A percentile compares a stretch with the other conserved stretches of the same genome.
phyloP scores from a whole-genome alignment of 2,329 filamentous ascomycete genomes.

The Colletotrichum siamense region DNA sequence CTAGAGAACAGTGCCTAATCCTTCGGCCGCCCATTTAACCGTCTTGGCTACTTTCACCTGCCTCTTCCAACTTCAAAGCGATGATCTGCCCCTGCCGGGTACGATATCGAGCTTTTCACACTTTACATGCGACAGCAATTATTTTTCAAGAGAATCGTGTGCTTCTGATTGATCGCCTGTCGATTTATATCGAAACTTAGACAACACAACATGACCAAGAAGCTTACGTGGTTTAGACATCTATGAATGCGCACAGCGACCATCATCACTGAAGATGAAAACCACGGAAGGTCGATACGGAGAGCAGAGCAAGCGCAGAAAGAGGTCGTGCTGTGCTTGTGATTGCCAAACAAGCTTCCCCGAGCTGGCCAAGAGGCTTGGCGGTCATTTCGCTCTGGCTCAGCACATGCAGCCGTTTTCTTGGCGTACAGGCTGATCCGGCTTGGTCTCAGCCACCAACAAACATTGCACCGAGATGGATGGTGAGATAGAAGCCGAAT shows the following conservation, averaged over 20 bases:
- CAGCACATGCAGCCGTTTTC: not conserved
- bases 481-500: not conserved
- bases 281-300: rapidly evolving
- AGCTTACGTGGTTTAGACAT: rapidly evolving
- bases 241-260: rapidly evolving
- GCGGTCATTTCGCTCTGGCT: not conserved
- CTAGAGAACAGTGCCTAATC: not conserved
- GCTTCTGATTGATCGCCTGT: not conserved
- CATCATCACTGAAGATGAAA: not conserved
- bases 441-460: slow-evolving; percentile 15
- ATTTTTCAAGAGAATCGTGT: not conserved
- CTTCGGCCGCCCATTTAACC: not conserved
- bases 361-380: not conserved
- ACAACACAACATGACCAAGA: not conserved
- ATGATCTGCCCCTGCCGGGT: not conserved
- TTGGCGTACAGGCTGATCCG: slow-evolving; percentile 2
- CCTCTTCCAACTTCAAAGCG: not conserved
- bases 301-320: not conserved
- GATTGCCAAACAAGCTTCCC: not conserved
- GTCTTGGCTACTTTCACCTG: not conserved
- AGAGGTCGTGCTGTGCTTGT: not conserved
- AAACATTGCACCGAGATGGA: not conserved
- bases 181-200: not conserved
- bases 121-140: not conserved
- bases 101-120: not conserved